Percentiles rank a stretch among this genome's conserved stretches.
phyloP scores from a whole-genome alignment of 176 grass and related monocot species.

The sorghum (Sorghum bicolor) region DNA sequence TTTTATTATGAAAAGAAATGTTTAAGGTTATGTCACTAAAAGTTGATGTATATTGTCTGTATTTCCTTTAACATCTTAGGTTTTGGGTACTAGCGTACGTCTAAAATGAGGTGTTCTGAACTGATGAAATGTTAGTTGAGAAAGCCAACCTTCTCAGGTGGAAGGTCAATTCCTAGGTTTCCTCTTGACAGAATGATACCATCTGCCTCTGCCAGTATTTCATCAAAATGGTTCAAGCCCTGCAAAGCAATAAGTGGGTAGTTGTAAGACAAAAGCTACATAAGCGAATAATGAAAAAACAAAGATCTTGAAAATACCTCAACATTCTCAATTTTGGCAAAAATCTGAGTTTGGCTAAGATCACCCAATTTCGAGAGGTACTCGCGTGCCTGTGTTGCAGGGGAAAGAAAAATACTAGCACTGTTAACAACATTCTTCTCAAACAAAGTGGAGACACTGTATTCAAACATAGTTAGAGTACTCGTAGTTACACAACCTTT shows the following conservation, averaged over 20 bases:
- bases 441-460: background rate
- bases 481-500: background rate
- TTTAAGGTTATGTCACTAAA: background rate
- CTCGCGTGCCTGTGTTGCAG: conserved; percentile 59
- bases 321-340: conserved; percentile 97
- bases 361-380: conserved; percentile 83
- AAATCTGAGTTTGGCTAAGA: conserved; percentile 94
- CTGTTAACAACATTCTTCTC: background rate
- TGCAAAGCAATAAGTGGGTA: conserved; percentile 39
- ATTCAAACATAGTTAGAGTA: background rate
- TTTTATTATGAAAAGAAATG: background rate
- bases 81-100: background rate
- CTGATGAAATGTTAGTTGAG: conserved; percentile 1
- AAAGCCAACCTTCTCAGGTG: conserved; percentile 80
- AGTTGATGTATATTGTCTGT: background rate
- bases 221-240: conserved; percentile 98
- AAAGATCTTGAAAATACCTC: conserved; percentile 57
- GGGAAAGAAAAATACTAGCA: conserved; percentile 16
- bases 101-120: background rate
- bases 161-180: conserved; percentile 95
- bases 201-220: conserved; percentile 89
- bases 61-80: background rate
- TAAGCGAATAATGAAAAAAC: background rate
- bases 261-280: background rate
- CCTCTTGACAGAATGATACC: conserved; percentile 98